phyloP scores from a whole-genome alignment of 192 early-diverging fungal genomes.

The Coemansia sp. region DNA sequence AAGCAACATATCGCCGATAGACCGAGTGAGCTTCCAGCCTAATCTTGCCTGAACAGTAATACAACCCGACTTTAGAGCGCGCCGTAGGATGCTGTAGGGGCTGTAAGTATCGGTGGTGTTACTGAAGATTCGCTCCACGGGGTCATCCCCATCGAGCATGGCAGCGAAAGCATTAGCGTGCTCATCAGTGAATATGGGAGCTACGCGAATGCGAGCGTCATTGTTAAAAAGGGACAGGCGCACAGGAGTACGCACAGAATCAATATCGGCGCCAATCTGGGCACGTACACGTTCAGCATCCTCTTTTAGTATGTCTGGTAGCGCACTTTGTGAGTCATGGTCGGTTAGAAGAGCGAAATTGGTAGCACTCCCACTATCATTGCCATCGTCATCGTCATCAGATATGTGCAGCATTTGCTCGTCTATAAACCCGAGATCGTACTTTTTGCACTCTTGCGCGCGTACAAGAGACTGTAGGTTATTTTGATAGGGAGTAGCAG shows the following conservation, averaged over 20 bases:
- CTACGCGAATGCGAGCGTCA: background rate
- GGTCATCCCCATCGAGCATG: constrained; percentile 2
- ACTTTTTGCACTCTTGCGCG: constrained; percentile 15
- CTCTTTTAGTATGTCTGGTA: constrained; percentile 1
- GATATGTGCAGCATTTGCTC: constrained; percentile 10
- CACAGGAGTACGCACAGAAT: background rate
- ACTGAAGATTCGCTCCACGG: constrained; percentile 16
- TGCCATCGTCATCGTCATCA: constrained; percentile 7
- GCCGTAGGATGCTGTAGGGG: constrained; percentile 5
- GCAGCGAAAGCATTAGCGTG: background rate
- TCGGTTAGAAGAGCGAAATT: background rate
- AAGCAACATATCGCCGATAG: constrained; percentile 20
- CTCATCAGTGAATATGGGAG: background rate
- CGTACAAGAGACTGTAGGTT: constrained; percentile 38
- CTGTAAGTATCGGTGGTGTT: background rate
- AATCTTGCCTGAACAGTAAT: constrained; percentile 7
- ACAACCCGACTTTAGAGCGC: constrained; percentile 13
- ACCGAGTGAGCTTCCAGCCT: constrained; percentile 33
- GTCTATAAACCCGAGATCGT: constrained; percentile 34
- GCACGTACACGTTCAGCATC: constrained; percentile 7
- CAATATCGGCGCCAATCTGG: constrained; percentile 4
- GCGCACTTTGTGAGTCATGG: background rate
- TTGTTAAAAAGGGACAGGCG: constrained; percentile 11
- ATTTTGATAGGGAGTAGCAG: constrained; percentile 20
- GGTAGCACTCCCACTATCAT: background rate